Percentiles rank a stretch among this genome's conserved stretches.
These are phyloP conservation scores for Dichomitus squalens DNA, from an alignment of 1,284 basidiomycete species.

Conservation along the genomic window DNA sequence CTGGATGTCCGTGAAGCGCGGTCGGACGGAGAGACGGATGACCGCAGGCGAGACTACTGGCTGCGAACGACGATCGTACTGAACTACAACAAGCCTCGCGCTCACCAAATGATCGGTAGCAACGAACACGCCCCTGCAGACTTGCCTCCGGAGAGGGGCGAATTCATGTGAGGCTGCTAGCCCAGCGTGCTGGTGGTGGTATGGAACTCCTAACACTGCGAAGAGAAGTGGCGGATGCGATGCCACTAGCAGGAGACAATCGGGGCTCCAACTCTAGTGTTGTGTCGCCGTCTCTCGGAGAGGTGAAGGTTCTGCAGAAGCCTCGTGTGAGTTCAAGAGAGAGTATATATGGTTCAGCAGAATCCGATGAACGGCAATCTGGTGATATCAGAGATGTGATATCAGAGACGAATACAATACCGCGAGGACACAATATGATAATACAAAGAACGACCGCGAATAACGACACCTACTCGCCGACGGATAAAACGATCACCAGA, in stretches of 20 bases:
- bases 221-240: too few relatives aligned
- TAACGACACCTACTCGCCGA: background rate
- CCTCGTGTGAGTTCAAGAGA: background rate
- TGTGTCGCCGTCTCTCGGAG: background rate
- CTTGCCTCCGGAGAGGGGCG: too few relatives aligned
- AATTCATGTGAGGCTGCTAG: too few relatives aligned
- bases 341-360: background rate
- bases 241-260: too few relatives aligned
- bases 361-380: background rate
- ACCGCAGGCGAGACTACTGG: too few relatives aligned
- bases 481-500: conserved; percentile 32
- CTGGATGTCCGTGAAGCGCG: background rate
- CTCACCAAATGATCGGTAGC: too few relatives aligned
- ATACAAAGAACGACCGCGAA: too few relatives aligned
- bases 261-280: too few relatives aligned
- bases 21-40: background rate
- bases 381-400: background rate
- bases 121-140: too few relatives aligned
- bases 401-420: background rate
- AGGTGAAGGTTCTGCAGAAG: background rate
- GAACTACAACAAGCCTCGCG: too few relatives aligned
- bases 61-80: too few relatives aligned
- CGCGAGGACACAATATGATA: background rate
- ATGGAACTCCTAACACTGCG: background rate
- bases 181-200: too few relatives aligned